Evolutionary conservation across 2,329 filamentous ascomycete species (phyloP).

Genomic region (Claviceps pazoutovae): DNA sequence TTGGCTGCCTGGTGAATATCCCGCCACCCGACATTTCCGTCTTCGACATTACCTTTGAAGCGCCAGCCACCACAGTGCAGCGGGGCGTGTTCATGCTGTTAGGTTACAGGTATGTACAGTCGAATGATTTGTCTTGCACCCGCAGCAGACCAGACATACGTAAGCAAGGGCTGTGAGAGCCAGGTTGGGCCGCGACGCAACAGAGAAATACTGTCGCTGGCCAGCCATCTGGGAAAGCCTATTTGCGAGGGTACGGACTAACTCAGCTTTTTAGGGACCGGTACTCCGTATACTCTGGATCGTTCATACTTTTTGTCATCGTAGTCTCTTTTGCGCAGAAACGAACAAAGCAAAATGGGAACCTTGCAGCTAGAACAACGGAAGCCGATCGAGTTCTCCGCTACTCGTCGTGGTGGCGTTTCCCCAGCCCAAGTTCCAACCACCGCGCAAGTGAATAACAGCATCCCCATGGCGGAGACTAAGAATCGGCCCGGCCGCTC

Average conservation of each 20-base stretch:
- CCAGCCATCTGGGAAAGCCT: not conserved
- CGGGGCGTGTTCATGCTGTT: not conserved
- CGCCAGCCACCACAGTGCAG: conserved; percentile 1
- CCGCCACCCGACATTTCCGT: not conserved
- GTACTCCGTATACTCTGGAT: not conserved
- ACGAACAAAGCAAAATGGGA: not conserved
- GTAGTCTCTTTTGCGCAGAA: not conserved
- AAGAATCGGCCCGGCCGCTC: conserved; percentile 17
- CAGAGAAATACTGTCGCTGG: not conserved
- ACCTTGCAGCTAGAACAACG: not conserved
- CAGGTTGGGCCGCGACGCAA: not conserved
- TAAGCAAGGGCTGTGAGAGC: not conserved
- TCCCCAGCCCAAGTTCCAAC: not conserved
- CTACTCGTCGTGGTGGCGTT: not conserved
- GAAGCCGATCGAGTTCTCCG: too few species aligned
- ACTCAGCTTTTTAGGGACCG: not conserved
- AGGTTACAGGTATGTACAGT: not conserved
- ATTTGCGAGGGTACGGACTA: not conserved
- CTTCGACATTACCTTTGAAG: not conserved
- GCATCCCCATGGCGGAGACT: conserved; percentile 6
- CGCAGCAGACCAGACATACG: not conserved
- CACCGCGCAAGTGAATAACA: not conserved
- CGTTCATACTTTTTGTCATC: not conserved
- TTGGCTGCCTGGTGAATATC: not conserved
- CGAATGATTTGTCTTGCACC: not conserved